phyloP scores from a whole-genome alignment of 495 filamentous ascomycete species.

The Penicillium desertorum region DNA sequence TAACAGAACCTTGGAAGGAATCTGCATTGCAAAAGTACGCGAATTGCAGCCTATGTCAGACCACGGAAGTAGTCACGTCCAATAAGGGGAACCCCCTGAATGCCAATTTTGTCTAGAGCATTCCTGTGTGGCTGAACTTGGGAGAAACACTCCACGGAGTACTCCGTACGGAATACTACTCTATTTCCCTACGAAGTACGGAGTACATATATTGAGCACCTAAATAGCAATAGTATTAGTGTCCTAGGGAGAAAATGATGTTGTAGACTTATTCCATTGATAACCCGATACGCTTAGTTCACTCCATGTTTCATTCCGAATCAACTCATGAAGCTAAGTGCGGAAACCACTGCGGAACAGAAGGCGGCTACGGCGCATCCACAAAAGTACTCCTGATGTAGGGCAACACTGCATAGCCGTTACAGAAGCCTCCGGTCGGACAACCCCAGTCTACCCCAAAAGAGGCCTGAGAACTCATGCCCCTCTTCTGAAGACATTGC shows the following conservation, averaged over 20 bases:
- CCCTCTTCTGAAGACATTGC: background rate
- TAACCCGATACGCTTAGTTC: background rate
- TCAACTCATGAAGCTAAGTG: background rate
- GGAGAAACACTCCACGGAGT: background rate
- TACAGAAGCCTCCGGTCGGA: conserved; percentile 11
- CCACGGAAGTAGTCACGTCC: conserved; percentile 15
- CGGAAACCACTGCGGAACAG: background rate
- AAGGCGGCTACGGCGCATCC: conserved; percentile 30
- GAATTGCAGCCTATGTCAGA: conserved; percentile 9
- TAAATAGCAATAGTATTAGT: conserved; percentile 4
- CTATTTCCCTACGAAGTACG: too few relatives aligned
- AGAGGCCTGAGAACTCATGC: conserved; percentile 2
- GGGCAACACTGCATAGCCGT: conserved; percentile 28
- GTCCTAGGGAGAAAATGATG: background rate
- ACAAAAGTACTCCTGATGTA: conserved; percentile 21
- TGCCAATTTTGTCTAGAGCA: conserved; percentile 11
- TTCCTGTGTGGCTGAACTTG: conserved; percentile 2
- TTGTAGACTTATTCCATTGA: conserved; percentile 4
- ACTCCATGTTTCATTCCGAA: background rate
- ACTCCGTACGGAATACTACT: too few relatives aligned
- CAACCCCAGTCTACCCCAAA: conserved; percentile 1
- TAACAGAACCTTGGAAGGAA: background rate
- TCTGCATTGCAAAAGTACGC: conserved; percentile 5
- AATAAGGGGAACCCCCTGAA: conserved; percentile 16
- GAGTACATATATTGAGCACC: background rate